A percentile compares a stretch with the other conserved stretches of the same genome.
Conservation (phyloP, 768 basidiomycete species). For the Infundibulicybe gibba region DNA sequence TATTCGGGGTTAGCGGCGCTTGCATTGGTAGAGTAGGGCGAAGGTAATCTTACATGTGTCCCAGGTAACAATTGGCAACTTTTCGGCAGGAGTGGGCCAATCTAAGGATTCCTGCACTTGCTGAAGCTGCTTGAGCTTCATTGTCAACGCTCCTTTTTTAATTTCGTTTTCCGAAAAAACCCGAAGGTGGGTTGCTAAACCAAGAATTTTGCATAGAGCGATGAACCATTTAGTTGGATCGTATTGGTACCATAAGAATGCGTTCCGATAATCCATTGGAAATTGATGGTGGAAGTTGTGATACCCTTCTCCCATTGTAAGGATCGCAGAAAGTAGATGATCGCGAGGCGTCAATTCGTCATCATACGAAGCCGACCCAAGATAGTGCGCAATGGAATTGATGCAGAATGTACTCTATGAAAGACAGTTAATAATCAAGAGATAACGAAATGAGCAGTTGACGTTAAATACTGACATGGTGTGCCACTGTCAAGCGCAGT, state of each 20-base stretch:
- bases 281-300: constrained; percentile 93
- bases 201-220: constrained; percentile 50
- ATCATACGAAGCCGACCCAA: constrained; percentile 80
- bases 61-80: constrained; percentile 79
- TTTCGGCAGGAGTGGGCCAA: constrained; percentile 57
- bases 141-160: constrained; percentile 73
- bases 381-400: constrained; percentile 85
- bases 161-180: constrained; percentile 90
- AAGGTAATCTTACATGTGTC: constrained; percentile 58
- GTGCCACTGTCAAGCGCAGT: constrained; percentile 67
- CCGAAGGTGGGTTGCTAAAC: constrained; percentile 78
- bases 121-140: constrained; percentile 78
- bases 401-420: constrained; percentile 80
- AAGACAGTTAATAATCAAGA: not conserved
- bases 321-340: constrained; percentile 75
- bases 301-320: constrained; percentile 87
- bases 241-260: constrained; percentile 79
- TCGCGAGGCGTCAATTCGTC: constrained; percentile 76
- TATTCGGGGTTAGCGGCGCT: constrained; percentile 15
- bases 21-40: not conserved
- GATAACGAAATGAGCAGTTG: constrained; percentile 1
- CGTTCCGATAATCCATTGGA: constrained; percentile 84
- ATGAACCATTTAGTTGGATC: constrained; percentile 98
- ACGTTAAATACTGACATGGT: constrained; percentile 57
- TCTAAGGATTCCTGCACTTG: constrained; percentile 53